Conservation (phyloP, 2,329 filamentous ascomycete species). For the Hypoxylon sp. region DNA sequence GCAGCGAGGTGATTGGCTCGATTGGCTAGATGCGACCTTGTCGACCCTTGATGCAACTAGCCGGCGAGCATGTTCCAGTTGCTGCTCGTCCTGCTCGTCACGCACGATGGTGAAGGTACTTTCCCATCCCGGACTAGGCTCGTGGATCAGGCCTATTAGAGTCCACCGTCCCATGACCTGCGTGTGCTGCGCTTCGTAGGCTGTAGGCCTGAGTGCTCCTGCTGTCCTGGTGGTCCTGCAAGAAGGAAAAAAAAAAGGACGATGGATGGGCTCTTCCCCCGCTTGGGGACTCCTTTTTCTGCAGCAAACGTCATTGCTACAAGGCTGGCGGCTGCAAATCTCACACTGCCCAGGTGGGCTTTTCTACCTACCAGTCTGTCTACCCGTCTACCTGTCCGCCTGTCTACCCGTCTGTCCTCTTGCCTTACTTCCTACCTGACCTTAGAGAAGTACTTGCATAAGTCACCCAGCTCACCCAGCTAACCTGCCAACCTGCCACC, state of each 20-base stretch:
- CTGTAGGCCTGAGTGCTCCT: no score
- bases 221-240: constrained; percentile 2
- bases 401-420: no score
- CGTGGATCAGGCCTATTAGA: constrained; percentile 14
- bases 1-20: not conserved
- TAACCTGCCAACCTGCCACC: no score
- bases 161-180: constrained; percentile 15
- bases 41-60: not conserved
- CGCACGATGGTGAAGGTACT: constrained; percentile 7
- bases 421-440: constrained; percentile 13
- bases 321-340: constrained; percentile 24
- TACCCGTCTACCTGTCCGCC: no score
- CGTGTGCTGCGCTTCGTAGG: constrained; percentile 1
- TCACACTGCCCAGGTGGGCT: no score
- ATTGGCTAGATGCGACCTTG: not conserved
- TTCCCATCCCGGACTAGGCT: constrained; percentile 28
- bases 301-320: constrained; percentile 36
- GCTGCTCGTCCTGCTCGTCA: no score
- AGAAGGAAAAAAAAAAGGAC: no score
- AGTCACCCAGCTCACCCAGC: no score
- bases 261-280: no score
- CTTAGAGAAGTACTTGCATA: no score
- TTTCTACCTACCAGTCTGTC: no score
- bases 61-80: not conserved
- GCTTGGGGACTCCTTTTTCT: constrained; percentile 16